phyloP scores from a whole-genome alignment of 2,329 filamentous ascomycete species.

The Verruconis gallopava region DNA sequence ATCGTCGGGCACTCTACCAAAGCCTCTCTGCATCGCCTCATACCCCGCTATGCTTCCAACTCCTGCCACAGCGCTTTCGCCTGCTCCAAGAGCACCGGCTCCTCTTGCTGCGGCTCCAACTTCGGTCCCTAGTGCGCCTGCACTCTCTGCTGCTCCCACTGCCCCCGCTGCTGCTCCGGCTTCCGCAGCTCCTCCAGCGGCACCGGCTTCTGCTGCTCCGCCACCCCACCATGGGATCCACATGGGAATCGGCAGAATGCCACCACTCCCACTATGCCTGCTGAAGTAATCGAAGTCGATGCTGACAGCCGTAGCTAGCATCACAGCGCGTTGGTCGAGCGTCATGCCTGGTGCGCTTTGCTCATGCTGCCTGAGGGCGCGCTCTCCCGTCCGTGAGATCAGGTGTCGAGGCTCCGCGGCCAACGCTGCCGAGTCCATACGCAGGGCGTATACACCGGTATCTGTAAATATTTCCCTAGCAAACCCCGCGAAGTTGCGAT shows the following conservation, averaged over 20 bases:
- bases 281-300: constrained; percentile 59
- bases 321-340: constrained; percentile 51
- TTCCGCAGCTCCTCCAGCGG: constrained; percentile 22
- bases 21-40: constrained; percentile 46
- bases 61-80: constrained; percentile 22
- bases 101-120: constrained; percentile 25
- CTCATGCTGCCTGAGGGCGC: constrained; percentile 15
- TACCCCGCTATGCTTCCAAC: constrained; percentile 47
- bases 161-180: constrained; percentile 20
- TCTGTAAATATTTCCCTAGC: constrained; percentile 53
- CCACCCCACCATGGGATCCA: constrained; percentile 31
- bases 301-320: constrained; percentile 52
- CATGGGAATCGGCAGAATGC: constrained; percentile 43
- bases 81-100: constrained; percentile 20
- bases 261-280: constrained; percentile 37
- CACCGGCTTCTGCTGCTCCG: constrained; percentile 28
- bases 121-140: constrained; percentile 24
- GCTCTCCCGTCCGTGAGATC: constrained; percentile 26
- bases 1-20: constrained; percentile 20
- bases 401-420: constrained; percentile 30
- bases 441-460: constrained; percentile 49
- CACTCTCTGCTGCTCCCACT: constrained; percentile 22
- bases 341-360: constrained; percentile 39
- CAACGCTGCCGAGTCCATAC: constrained; percentile 47
- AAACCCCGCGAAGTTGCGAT: constrained; percentile 50